A percentile compares a stretch with the other conserved stretches of the same genome.
Conservation (phyloP, 2,329 filamentous ascomycete genomes). For the Rhinocladiella similis region DNA sequence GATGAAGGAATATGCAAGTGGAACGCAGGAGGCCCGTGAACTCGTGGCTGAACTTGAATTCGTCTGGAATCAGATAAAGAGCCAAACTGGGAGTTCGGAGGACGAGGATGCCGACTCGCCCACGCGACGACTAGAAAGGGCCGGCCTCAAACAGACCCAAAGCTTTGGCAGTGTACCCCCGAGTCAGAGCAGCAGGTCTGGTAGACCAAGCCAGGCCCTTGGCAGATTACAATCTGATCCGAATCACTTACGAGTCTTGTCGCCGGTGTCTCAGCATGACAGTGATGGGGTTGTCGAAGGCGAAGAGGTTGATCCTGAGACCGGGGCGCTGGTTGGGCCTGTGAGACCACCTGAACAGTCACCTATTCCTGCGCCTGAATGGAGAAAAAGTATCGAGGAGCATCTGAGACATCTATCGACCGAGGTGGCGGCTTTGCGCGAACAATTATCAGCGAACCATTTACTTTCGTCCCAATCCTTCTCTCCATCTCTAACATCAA, state of each 20-base stretch:
- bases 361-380: constrained; percentile 9
- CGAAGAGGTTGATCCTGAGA: constrained; percentile 31
- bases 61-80: constrained; percentile 92
- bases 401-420: constrained; percentile 86
- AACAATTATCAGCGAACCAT: constrained; percentile 81
- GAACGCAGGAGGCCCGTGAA: constrained; percentile 77
- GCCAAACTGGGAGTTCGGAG: constrained; percentile 29
- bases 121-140: constrained; percentile 42
- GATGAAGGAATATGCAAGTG: constrained; percentile 90
- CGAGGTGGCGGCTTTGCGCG: constrained; percentile 86
- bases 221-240: constrained; percentile 17
- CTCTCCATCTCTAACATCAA: constrained; percentile 32
- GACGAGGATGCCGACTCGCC: constrained; percentile 39
- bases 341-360: constrained; percentile 1
- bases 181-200: constrained; percentile 5
- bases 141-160: constrained; percentile 45
- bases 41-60: constrained; percentile 95
- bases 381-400: constrained; percentile 64
- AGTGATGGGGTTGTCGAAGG: constrained; percentile 48
- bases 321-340: constrained; percentile 33
- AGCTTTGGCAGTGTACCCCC: constrained; percentile 16
- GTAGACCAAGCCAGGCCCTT: constrained; percentile 5
- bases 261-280: constrained; percentile 73
- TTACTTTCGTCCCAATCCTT: constrained; percentile 41
- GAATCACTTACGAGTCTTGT: constrained; percentile 68